phyloP scores from a whole-genome alignment of 768 basidiomycete genomes.

The Boletellus sp. region DNA sequence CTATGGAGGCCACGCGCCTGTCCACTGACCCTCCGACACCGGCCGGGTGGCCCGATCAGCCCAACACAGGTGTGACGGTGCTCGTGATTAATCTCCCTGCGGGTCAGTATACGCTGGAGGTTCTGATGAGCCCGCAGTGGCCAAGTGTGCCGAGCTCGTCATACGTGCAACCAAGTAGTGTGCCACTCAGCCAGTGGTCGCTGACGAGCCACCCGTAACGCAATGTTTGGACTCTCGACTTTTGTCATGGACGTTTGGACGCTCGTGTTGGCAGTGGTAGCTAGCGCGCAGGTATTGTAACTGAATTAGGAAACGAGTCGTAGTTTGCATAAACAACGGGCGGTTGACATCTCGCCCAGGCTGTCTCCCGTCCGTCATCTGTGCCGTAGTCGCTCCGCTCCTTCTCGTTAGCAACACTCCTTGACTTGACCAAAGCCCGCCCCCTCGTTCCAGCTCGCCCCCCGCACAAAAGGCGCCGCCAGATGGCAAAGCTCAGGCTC shows the following conservation, averaged over 20 bases:
- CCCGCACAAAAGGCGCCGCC: conserved; percentile 12
- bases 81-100: conserved; percentile 62
- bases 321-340: conserved; percentile 12
- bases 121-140: conserved; percentile 96
- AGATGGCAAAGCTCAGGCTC: conserved; percentile 55
- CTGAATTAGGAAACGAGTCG: conserved; percentile 11
- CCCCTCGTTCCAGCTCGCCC: neutral
- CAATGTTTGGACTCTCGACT: neutral
- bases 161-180: conserved; percentile 61
- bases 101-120: conserved; percentile 74
- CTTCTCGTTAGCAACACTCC: conserved; percentile 16
- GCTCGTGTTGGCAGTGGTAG: conserved; percentile 7
- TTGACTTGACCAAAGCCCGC: conserved; percentile 1
- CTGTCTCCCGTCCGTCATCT: neutral
- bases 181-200: conserved; percentile 72
- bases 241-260: conserved; percentile 1
- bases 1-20: conserved; percentile 51
- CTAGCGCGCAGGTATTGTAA: neutral
- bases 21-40: conserved; percentile 62
- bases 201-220: conserved; percentile 62
- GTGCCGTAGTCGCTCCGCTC: conserved; percentile 6
- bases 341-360: conserved; percentile 15
- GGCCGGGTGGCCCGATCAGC: conserved; percentile 55
- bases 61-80: conserved; percentile 77
- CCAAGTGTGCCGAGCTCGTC: conserved; percentile 58